Evolutionary conservation across 2,329 filamentous ascomycete species (phyloP), one percentile per base, ranked within the genome.

Genomic region (Hyphodiscus sp.): DNA sequence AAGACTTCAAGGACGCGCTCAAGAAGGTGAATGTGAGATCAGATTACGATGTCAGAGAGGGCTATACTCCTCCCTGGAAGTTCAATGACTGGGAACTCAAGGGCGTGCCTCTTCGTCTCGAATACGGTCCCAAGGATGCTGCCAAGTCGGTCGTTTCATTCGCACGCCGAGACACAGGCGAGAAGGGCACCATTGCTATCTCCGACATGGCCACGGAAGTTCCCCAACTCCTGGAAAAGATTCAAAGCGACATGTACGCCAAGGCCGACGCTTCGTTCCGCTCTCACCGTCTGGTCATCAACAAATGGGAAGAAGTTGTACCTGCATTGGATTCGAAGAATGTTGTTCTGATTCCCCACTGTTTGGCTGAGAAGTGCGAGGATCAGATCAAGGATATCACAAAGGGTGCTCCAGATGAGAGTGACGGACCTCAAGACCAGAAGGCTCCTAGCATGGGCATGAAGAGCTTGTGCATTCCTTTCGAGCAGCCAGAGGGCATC

Each of bases 21-120:
- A 83, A 82, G 67, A 84, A 82, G 56, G 86, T 80, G 19, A 86
- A 85, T 52, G 76, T 99, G 41, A 88, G 94, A 54, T 81, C 83
- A 54, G 87, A 95, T 61, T 82, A 85, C 49, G 94, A 99, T 69
- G 80, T 83, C 69, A 86, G 95, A 55, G 92, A 97, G 49, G 88
- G 87, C 61, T 96, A 97, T 71, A 83, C 91, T 56, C 91, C 94
- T 41, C 91, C 90, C 60, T 97, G 88, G 85, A 99, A 99, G 74
- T 99, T 99, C 78, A 95, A 95, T 74, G 91, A 99, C 73, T 96
- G 91, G 90, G 95, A 99, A 72, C 80, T 97, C 64, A 95, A 92
- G 74, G 94, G 95, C 69, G 87, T 97, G 43, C 94, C 95, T 46
- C 81, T 99, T 41, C 87, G 94, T 55, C 80, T 99, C 55, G 94